Evolutionary conservation across 805 yeast species (phyloP).

Genomic region (Torulaspora delbrueckii): DNA sequence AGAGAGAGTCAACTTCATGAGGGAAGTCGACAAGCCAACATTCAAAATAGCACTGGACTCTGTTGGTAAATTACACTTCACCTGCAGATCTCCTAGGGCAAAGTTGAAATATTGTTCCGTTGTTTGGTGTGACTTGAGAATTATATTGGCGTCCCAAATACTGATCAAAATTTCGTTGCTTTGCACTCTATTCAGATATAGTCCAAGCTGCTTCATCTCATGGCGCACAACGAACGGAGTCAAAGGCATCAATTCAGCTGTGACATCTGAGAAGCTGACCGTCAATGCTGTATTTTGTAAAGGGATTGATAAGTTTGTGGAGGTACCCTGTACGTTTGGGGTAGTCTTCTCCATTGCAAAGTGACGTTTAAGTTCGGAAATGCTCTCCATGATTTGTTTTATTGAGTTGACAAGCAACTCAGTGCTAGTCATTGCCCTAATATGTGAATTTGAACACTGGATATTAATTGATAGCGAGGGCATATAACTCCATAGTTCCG

Average conservation of each 20-base stretch:
- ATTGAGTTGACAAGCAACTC: constrained; percentile 15
- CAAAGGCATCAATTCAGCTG: constrained; percentile 25
- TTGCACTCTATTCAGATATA: constrained; percentile 17
- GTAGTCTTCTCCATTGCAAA: neutral
- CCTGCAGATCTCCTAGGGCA: constrained; percentile 23
- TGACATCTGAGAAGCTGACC: constrained; percentile 18
- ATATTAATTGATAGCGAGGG: constrained; percentile 18
- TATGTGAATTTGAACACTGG: constrained; percentile 21
- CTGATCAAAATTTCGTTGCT: constrained; percentile 16
- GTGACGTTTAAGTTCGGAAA: constrained; percentile 3
- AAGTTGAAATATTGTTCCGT: constrained; percentile 28
- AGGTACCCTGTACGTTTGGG: neutral
- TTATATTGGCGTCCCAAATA: constrained; percentile 25
- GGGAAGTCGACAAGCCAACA: constrained; percentile 17
- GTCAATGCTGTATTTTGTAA: constrained; percentile 3
- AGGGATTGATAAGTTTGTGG: neutral
- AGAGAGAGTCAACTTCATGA: constrained; percentile 26
- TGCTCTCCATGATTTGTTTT: constrained; percentile 13
- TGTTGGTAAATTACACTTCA: constrained; percentile 11
- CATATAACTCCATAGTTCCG: constrained; percentile 15
- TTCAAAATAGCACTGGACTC: constrained; percentile 9
- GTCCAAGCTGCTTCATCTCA: constrained; percentile 22
- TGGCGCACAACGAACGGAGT: constrained; percentile 24
- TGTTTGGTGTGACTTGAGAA: constrained; percentile 25
- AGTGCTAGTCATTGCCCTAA: constrained; percentile 23